Conservation (phyloP, 306 rosid species). For the Trifolium subterraneum region DNA sequence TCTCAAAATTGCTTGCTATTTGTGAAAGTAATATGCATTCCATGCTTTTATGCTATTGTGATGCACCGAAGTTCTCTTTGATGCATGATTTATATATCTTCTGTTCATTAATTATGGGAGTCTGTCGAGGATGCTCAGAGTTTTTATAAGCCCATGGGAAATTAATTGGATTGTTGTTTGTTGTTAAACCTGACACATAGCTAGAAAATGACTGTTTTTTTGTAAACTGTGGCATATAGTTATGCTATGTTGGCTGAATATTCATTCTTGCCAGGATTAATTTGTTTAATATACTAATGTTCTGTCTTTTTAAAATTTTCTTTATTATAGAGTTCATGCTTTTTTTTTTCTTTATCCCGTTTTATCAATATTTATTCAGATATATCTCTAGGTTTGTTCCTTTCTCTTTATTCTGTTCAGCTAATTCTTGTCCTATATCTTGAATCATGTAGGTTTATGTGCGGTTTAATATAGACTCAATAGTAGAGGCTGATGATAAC, state of each 20-base stretch:
- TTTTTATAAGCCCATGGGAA: neutral
- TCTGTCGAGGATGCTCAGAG: no score
- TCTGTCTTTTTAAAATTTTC: slow-evolving; percentile 4
- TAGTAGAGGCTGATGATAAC: slow-evolving; percentile 74
- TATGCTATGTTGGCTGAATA: slow-evolving; percentile 11
- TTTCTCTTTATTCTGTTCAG: neutral
- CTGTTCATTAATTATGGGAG: no score
- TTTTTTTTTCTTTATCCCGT: slow-evolving; percentile 29
- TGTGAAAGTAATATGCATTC: slow-evolving; percentile 37
- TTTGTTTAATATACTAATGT: slow-evolving; percentile 14
- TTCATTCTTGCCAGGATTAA: slow-evolving; percentile 32
- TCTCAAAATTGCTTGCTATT: slow-evolving; percentile 24
- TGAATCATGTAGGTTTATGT: slow-evolving; percentile 68
- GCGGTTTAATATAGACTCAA: slow-evolving; percentile 67
- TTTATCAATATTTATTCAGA: slow-evolving; percentile 26
- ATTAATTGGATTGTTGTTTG: neutral
- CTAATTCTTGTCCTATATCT: slow-evolving; percentile 37
- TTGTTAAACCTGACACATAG: slow-evolving; percentile 4
- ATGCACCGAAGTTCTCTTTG: slow-evolving; percentile 12
- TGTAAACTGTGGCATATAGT: neutral
- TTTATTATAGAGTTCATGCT: neutral
- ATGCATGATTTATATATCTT: slow-evolving; percentile 8
- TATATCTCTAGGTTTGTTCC: slow-evolving; percentile 16
- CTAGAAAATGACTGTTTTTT: neutral
- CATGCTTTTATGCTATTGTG: slow-evolving; percentile 12